Evolutionary conservation across 495 filamentous ascomycete species (phyloP).

Genomic region (Lasiosphaeriaceae sp.): DNA sequence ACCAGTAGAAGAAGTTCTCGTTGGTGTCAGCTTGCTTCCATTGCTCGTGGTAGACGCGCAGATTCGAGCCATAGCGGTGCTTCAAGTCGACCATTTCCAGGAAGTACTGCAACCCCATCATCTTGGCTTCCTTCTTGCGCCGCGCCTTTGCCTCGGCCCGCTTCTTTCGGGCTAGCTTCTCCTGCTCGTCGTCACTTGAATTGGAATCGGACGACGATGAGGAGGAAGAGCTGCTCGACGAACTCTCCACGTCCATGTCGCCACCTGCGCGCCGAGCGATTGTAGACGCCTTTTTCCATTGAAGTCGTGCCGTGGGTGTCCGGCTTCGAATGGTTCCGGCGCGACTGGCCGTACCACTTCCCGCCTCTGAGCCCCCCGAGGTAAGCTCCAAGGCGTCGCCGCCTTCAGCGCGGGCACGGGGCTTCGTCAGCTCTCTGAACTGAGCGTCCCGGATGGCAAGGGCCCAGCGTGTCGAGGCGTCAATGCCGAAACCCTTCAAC

Average conservation of each 20-base stretch:
- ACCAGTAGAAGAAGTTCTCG: constrained; percentile 94
- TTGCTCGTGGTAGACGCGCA: constrained; percentile 76
- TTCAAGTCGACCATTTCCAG: constrained; percentile 90
- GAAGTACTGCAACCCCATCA: constrained; percentile 87
- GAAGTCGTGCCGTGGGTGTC: constrained; percentile 48
- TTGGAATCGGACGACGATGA: constrained; percentile 19
- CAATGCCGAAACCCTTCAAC: constrained; percentile 58
- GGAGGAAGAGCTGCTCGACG: constrained; percentile 13
- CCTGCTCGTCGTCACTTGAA: constrained; percentile 32
- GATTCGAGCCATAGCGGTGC: constrained; percentile 82
- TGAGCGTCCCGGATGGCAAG: constrained; percentile 64
- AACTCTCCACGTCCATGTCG: constrained; percentile 49
- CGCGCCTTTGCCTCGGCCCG: constrained; percentile 42
- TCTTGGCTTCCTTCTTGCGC: constrained; percentile 57
- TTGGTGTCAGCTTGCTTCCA: constrained; percentile 75
- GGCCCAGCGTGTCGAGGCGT: constrained; percentile 65
- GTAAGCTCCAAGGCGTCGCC: too few species aligned
- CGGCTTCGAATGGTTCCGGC: constrained; percentile 4
- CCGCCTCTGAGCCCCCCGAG: too few species aligned
- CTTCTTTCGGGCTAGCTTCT: constrained; percentile 33
- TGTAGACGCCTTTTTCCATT: constrained; percentile 69
- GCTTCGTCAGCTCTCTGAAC: constrained; percentile 52
- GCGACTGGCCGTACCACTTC: not conserved
- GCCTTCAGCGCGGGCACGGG: constrained; percentile 12
- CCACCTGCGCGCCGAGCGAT: constrained; percentile 68